Percentiles rank a stretch among this genome's conserved stretches.
Evolutionary conservation across 139 green algal species (phyloP).

Genomic region (Chlorella vulgaris): DNA sequence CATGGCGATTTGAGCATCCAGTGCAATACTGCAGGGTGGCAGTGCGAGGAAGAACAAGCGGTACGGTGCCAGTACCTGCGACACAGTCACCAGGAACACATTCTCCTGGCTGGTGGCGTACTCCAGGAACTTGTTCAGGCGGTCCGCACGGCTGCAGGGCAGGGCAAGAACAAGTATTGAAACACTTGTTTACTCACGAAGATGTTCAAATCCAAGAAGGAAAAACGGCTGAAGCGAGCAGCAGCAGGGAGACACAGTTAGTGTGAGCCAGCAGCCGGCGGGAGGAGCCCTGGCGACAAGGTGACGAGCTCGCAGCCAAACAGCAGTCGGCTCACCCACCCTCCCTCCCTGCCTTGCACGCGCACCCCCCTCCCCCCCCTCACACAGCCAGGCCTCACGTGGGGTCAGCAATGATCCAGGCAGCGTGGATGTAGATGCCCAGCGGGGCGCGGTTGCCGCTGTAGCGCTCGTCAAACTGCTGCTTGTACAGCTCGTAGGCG

Average conservation of each 20-base stretch:
- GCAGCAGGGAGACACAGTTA: too few relatives aligned
- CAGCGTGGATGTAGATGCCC: constrained; percentile 37
- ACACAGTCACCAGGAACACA: constrained; percentile 28
- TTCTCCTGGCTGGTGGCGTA: constrained; percentile 23
- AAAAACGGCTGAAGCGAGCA: too few relatives aligned
- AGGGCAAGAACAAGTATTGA: too few relatives aligned
- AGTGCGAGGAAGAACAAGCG: neutral
- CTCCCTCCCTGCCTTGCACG: too few relatives aligned
- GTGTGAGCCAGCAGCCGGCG: too few relatives aligned
- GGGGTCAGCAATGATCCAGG: constrained; percentile 29
- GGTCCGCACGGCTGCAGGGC: neutral
- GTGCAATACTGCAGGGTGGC: neutral
- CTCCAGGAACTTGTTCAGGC: constrained; percentile 25
- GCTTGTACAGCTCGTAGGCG: constrained; percentile 37
- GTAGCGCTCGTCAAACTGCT: constrained; percentile 33
- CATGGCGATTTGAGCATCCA: neutral
- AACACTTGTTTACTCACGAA: too few relatives aligned
- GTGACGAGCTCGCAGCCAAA: too few relatives aligned
- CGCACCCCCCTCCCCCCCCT: too few relatives aligned
- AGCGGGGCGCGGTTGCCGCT: constrained; percentile 36
- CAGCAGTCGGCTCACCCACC: neutral
- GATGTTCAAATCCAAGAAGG: too few relatives aligned
- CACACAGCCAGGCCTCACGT: neutral
- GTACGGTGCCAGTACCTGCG: neutral
- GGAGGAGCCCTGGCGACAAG: too few relatives aligned